Base-by-base conservation (phyloP, 805 yeast genomes). In the Blastobotrys attinorum region DNA sequence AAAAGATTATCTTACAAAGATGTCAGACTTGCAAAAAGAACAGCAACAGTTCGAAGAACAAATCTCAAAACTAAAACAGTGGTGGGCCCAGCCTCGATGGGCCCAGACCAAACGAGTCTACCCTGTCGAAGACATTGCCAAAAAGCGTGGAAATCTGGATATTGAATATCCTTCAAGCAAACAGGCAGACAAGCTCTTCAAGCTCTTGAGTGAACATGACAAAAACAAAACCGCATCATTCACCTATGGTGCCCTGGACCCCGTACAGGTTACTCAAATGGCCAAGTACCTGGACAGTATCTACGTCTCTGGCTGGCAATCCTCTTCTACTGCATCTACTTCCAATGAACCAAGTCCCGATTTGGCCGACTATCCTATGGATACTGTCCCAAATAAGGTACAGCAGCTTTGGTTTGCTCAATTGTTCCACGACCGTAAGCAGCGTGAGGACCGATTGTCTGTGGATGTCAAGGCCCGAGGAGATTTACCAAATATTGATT, bases 311-410 rank as follows among this genome's bases (percentile, higher is more conserved):
- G 98, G 98, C 43, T 90, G 98, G 98, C 98, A 90, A 72, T 89
- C 95, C 65, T 88, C 96, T 39, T 88, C 97, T 18, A 90, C 97
- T 43, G 97, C 97, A 43, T 88, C 97, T 15, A 85, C 96, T 34
- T 85, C 96, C 33, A 90, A 90, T 64, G 97, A 90, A 71, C 98
- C 97, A 29, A 86, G 95, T 34, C 97, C 97, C 46, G 98, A 90
- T 72, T 76, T 90, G 60, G 98, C 98, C 42, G 98, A 90, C 69
- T 90, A 90, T 67, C 98, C 98, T 47, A 83, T 83, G 84, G 97
- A 90, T 67, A 90, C 98, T 23, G 98, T 90, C 50, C 98, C 98
- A 61, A 89, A 89, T 75, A 90, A 90, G 75, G 96, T 88, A 55
- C 95, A 90, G 67, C 97, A 90, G 64, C 74, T 90, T 62, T 90